Evolutionary conservation across 768 basidiomycete species (phyloP).

Genomic region (Galerina sulciceps): DNA sequence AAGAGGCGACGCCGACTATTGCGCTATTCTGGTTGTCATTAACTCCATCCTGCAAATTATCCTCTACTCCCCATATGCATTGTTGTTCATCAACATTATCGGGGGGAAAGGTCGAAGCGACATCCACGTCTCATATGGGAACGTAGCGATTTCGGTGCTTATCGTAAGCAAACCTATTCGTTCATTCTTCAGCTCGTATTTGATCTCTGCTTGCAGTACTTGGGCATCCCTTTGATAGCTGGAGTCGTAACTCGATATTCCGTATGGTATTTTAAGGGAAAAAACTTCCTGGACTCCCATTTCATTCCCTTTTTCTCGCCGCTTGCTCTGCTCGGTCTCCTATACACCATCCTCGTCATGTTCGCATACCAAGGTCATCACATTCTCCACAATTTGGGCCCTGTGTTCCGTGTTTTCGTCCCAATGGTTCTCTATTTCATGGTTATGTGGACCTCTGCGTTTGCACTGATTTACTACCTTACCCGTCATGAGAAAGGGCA

Average conservation of each 20-base stretch:
- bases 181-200: not conserved
- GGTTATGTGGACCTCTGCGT: constrained; percentile 74
- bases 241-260: constrained; percentile 69
- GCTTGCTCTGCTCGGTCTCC: constrained; percentile 70
- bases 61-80: constrained; percentile 73
- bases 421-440: constrained; percentile 83
- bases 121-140: constrained; percentile 57
- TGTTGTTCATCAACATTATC: constrained; percentile 77
- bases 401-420: constrained; percentile 83
- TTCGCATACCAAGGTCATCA: constrained; percentile 73
- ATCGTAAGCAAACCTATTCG: constrained; percentile 53
- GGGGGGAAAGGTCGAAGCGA: constrained; percentile 43
- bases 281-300: constrained; percentile 50
- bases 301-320: constrained; percentile 76
- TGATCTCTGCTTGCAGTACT: constrained; percentile 50
- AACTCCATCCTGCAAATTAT: constrained; percentile 81
- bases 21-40: constrained; percentile 79
- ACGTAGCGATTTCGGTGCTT: constrained; percentile 69
- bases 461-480: constrained; percentile 57
- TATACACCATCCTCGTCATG: constrained; percentile 81
- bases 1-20: constrained; percentile 68
- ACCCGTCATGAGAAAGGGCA: constrained; percentile 32
- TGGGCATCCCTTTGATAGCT: constrained; percentile 79
- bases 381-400: constrained; percentile 74
- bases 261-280: constrained; percentile 48